Percentiles rank a stretch among this genome's conserved stretches.
These are phyloP conservation scores for Lepraria neglecta DNA, from an alignment of 495 filamentous ascomycete genomes.

Conservation along the genomic window DNA sequence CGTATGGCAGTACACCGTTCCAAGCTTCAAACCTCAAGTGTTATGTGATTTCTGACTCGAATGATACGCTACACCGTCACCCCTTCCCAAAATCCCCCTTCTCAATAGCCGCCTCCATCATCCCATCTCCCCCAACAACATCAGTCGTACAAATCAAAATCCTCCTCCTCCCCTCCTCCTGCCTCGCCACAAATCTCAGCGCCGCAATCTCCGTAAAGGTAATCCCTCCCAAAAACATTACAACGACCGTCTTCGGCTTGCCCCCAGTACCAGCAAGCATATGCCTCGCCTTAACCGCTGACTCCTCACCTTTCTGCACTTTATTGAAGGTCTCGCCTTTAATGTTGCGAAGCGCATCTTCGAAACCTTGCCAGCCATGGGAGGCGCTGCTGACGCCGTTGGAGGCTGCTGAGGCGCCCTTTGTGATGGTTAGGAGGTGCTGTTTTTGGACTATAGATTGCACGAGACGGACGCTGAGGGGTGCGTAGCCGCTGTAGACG, in stretches of 20 bases:
- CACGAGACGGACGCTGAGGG: constrained; percentile 86
- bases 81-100: constrained; percentile 55
- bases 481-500: constrained; percentile 94
- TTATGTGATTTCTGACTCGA: no score
- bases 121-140: constrained; percentile 80
- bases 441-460: constrained; percentile 92
- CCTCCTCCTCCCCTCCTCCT: constrained; percentile 75
- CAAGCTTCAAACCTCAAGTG: no score
- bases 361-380: constrained; percentile 85
- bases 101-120: constrained; percentile 85
- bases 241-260: constrained; percentile 75
- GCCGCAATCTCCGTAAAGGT: constrained; percentile 96
- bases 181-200: constrained; percentile 78
- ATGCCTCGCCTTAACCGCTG: constrained; percentile 80
- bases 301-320: constrained; percentile 88
- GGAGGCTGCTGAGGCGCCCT: constrained; percentile 45
- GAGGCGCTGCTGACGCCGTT: constrained; percentile 53
- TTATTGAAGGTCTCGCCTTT: constrained; percentile 85
- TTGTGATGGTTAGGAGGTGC: constrained; percentile 50
- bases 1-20: neutral
- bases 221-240: constrained; percentile 92
- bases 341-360: constrained; percentile 78
- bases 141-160: constrained; percentile 89
- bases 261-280: constrained; percentile 62
- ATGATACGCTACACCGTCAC: neutral